Percentiles rank a stretch among this genome's conserved stretches.
These are phyloP conservation scores for Diophrys appendiculata DNA, from an alignment of 73 alveolate genomes.

Conservation along the genomic window DNA sequence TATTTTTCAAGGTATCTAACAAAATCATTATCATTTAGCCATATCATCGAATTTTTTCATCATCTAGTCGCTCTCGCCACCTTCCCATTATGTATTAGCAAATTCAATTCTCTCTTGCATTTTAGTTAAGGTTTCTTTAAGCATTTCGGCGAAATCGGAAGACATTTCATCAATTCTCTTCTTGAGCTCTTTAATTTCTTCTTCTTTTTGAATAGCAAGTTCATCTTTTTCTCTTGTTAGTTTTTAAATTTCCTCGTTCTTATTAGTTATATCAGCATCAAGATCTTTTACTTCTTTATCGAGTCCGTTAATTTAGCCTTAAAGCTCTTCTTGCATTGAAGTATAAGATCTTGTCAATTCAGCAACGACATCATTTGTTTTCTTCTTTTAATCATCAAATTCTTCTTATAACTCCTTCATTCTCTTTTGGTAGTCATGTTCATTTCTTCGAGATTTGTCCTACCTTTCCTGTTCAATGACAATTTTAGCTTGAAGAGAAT, in stretches of 20 bases:
- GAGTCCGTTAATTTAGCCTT: slow-evolving; percentile 54
- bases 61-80: slow-evolving; percentile 65
- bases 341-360: slow-evolving; percentile 78
- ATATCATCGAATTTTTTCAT: slow-evolving; percentile 74
- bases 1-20: neutral
- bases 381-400: slow-evolving; percentile 57
- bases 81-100: slow-evolving; percentile 79
- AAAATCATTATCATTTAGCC: slow-evolving; percentile 42
- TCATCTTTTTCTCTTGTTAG: slow-evolving; percentile 69
- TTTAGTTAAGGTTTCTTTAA: slow-evolving; percentile 79
- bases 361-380: slow-evolving; percentile 54
- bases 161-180: slow-evolving; percentile 81
- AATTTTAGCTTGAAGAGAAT: slow-evolving; percentile 48
- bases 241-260: slow-evolving; percentile 25
- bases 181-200: slow-evolving; percentile 74
- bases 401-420: slow-evolving; percentile 65
- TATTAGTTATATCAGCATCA: slow-evolving; percentile 39
- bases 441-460: slow-evolving; percentile 69
- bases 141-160: slow-evolving; percentile 85
- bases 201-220: slow-evolving; percentile 62
- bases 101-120: slow-evolving; percentile 87
- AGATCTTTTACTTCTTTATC: slow-evolving; percentile 41
- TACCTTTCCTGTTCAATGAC: slow-evolving; percentile 69
- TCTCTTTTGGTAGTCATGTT: slow-evolving; percentile 57
- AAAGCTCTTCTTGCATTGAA: slow-evolving; percentile 68